Conservation (phyloP, 2,329 filamentous ascomycete genomes). For the Zymoseptoria tritici region DNA sequence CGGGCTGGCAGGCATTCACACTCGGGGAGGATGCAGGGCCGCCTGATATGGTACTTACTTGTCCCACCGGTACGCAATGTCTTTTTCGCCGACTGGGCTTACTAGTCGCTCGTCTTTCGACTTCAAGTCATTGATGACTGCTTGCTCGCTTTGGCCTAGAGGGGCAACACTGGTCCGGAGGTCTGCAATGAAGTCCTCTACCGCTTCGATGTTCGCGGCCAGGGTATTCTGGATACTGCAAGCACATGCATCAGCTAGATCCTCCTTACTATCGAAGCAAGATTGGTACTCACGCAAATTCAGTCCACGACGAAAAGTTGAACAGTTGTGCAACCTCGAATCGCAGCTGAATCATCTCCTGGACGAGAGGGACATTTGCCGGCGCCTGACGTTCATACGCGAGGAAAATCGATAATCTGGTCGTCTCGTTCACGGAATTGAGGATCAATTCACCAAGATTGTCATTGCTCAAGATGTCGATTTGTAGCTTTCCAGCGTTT, state of each 20-base stretch:
- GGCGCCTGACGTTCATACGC: background rate
- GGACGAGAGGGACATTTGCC: conserved; percentile 1
- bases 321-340: conserved; percentile 2
- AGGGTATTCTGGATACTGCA: background rate
- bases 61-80: no score
- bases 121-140: background rate
- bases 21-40: no score
- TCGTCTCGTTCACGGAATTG: background rate
- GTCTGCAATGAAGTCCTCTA: background rate
- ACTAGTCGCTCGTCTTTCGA: background rate
- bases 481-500: conserved; percentile 56
- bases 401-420: background rate
- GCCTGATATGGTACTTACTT: no score
- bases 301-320: conserved; percentile 1
- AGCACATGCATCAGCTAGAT: no score
- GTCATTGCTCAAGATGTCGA: conserved; percentile 27
- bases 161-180: background rate
- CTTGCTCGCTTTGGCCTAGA: background rate
- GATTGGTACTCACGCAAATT: background rate
- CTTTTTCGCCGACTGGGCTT: no score
- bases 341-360: conserved; percentile 1
- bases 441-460: background rate
- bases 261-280: background rate
- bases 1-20: no score
- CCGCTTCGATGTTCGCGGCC: conserved; percentile 1